These are phyloP conservation scores for Smittium mucronatum DNA, from an alignment of 371 early-diverging fungal genomes.

Conservation along the genomic window DNA sequence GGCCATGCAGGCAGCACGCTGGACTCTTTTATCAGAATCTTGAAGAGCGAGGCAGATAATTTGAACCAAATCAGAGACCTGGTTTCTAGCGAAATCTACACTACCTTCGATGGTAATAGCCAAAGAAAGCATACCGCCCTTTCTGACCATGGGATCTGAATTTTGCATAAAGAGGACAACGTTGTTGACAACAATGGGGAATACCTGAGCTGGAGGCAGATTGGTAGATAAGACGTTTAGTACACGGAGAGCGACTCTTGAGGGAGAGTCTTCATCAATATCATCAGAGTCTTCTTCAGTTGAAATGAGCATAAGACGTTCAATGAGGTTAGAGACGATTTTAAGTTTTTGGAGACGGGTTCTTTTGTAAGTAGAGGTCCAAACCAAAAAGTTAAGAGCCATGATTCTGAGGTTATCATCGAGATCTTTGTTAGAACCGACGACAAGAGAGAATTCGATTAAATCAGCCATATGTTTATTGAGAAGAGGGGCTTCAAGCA, in stretches of 20 bases:
- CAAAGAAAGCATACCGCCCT: constrained; percentile 79
- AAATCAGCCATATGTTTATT: constrained; percentile 60
- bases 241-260: constrained; percentile 37
- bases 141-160: constrained; percentile 53
- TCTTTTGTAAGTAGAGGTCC: constrained; percentile 67
- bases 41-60: constrained; percentile 62
- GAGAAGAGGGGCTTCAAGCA: constrained; percentile 66
- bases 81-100: constrained; percentile 63
- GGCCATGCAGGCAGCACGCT: constrained; percentile 79
- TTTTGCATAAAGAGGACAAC: constrained; percentile 63
- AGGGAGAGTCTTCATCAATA: constrained; percentile 69
- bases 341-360: constrained; percentile 66
- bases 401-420: constrained; percentile 58
- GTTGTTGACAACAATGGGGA: constrained; percentile 55
- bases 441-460: constrained; percentile 58
- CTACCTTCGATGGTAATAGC: constrained; percentile 67
- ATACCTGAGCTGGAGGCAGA: constrained; percentile 76
- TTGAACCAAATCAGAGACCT: constrained; percentile 56
- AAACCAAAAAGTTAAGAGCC: constrained; percentile 73
- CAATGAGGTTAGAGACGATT: constrained; percentile 58
- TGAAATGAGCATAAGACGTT: constrained; percentile 65
- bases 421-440: constrained; percentile 50
- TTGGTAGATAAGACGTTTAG: constrained; percentile 53
- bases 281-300: constrained; percentile 74
- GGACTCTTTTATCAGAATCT: constrained; percentile 62